Percentiles rank a stretch among this genome's conserved stretches.
phyloP scores from a whole-genome alignment of 345 rosid species.

The Murraya koenigii region DNA sequence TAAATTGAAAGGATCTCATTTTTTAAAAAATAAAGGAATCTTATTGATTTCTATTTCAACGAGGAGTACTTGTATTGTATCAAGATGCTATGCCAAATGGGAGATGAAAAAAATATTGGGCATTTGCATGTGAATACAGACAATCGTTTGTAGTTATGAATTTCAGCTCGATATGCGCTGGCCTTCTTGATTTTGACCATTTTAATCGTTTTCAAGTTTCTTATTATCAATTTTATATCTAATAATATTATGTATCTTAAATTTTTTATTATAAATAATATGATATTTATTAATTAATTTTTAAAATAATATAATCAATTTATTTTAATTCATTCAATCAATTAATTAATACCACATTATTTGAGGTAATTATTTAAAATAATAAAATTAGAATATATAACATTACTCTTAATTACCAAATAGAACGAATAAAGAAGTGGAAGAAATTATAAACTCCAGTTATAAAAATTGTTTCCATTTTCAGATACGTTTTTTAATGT shows the following conservation, averaged over 20 bases:
- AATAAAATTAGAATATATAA: no score
- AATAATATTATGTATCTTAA: no score
- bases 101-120: not conserved
- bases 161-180: not conserved
- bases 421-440: not conserved
- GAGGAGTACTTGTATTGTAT: constrained; percentile 11
- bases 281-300: no score
- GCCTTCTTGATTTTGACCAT: constrained; percentile 17
- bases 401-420: not conserved
- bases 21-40: constrained; percentile 36
- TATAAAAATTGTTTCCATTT: not conserved
- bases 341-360: no score
- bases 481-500: no score
- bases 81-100: constrained; percentile 19
- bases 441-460: not conserved
- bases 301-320: no score
- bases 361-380: no score
- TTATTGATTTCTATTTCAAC: constrained; percentile 35
- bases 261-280: no score
- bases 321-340: no score
- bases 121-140: constrained; percentile 20
- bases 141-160: constrained; percentile 29
- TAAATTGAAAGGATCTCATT: constrained; percentile 22
- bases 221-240: not conserved
- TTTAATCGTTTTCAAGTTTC: not conserved